phyloP scores from a whole-genome alignment of 805 yeast genomes.

The Candida krabiensis region DNA sequence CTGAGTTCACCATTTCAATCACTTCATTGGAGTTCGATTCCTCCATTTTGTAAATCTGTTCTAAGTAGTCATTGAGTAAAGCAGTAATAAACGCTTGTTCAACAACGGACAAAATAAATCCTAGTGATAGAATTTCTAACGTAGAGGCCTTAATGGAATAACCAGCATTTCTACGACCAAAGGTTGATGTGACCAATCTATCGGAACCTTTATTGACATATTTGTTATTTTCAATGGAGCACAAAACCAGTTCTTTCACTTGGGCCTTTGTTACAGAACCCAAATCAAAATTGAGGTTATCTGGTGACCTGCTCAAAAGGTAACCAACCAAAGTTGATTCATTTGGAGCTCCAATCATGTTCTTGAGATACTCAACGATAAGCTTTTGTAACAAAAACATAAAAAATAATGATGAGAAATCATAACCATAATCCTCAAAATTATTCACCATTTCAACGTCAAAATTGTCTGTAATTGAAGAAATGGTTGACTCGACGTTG shows the following conservation, averaged over 20 bases:
- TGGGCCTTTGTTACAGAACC: conserved; percentile 10
- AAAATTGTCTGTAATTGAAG: conserved; percentile 13
- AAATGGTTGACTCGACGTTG: conserved; percentile 20
- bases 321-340: conserved; percentile 14
- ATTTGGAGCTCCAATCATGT: conserved; percentile 12
- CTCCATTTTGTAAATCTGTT: conserved; percentile 22
- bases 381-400: conserved; percentile 26
- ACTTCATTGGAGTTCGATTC: conserved; percentile 48
- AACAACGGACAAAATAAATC: conserved; percentile 46
- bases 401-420: conserved; percentile 32
- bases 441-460: conserved; percentile 26
- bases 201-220: conserved; percentile 26
- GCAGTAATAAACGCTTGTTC: conserved; percentile 43
- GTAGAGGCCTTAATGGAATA: conserved; percentile 32
- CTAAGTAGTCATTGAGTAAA: conserved; percentile 51
- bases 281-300: conserved; percentile 9
- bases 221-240: conserved; percentile 19
- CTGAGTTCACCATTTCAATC: conserved; percentile 51
- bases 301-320: conserved; percentile 11
- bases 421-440: conserved; percentile 33
- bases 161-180: conserved; percentile 27
- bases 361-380: conserved; percentile 24
- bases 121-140: conserved; percentile 62
- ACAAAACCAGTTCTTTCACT: conserved; percentile 17
- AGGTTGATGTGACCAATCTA: conserved; percentile 24